These are phyloP conservation scores for Aspergillus sclerotioniger DNA, from an alignment of 495 filamentous ascomycete genomes.

Conservation along the genomic window DNA sequence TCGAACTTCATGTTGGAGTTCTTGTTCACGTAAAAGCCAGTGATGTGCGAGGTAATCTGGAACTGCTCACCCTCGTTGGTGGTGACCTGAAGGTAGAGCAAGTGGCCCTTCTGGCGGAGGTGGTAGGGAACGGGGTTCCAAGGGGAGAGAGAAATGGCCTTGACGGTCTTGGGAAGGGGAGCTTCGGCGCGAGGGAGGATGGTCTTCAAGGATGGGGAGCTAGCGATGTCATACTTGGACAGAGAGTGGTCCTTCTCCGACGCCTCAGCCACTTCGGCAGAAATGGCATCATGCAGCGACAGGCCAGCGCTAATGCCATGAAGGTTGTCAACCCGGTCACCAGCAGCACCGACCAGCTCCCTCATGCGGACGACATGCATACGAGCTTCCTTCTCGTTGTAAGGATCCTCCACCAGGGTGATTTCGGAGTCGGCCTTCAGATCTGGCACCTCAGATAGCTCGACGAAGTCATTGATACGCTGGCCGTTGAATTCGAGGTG, in stretches of 20 bases:
- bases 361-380: conserved; percentile 88
- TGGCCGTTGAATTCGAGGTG: conserved; percentile 85
- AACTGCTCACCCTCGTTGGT: conserved; percentile 91
- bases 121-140: conserved; percentile 97
- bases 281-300: conserved; percentile 79
- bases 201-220: conserved; percentile 60
- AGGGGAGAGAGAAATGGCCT: conserved; percentile 79
- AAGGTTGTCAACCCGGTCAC: conserved; percentile 82
- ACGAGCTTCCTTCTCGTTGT: conserved; percentile 97
- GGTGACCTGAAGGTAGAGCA: conserved; percentile 84
- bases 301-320: conserved; percentile 84
- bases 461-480: conserved; percentile 91
- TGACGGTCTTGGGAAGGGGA: conserved; percentile 79
- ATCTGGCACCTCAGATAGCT: conserved; percentile 86
- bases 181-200: conserved; percentile 66
- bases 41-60: conserved; percentile 89
- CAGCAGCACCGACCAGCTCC: conserved; percentile 89
- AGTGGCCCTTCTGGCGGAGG: conserved; percentile 84
- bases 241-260: conserved; percentile 56
- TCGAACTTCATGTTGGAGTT: conserved; percentile 90
- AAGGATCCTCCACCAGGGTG: conserved; percentile 86
- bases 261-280: conserved; percentile 41
- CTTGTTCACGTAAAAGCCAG: conserved; percentile 96
- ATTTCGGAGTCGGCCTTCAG: conserved; percentile 73
- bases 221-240: conserved; percentile 72